These are phyloP conservation scores for Ustilago sp. DNA, from an alignment of 1,284 basidiomycete species.

Conservation along the genomic window DNA sequence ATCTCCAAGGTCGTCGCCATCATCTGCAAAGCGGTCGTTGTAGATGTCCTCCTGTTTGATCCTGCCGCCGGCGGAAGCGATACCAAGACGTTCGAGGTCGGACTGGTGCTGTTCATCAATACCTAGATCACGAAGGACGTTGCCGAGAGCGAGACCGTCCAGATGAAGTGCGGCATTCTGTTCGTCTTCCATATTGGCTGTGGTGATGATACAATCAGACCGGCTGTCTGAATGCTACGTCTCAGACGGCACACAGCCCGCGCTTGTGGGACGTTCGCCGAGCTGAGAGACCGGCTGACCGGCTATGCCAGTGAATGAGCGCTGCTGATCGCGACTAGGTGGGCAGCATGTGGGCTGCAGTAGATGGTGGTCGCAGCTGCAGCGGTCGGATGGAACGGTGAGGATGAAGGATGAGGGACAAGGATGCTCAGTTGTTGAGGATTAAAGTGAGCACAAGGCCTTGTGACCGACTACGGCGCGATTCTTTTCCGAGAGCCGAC, in stretches of 20 bases:
- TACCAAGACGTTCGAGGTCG: slow-evolving; percentile 53
- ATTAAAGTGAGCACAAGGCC: not conserved
- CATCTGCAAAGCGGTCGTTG: slow-evolving; percentile 65
- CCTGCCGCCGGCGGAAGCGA: slow-evolving; percentile 42
- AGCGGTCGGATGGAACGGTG: not conserved
- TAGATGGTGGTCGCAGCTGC: not conserved
- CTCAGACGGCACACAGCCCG: not conserved
- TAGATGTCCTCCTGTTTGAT: slow-evolving; percentile 67
- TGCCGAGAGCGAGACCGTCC: slow-evolving; percentile 66
- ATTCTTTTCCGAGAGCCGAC: not conserved
- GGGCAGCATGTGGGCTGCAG: slow-evolving; percentile 11
- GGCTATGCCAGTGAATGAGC: slow-evolving; percentile 25
- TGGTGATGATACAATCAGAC: not conserved
- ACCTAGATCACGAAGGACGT: slow-evolving; percentile 66
- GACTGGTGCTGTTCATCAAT: slow-evolving; percentile 55
- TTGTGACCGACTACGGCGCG: not conserved
- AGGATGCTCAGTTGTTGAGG: slow-evolving; percentile 4
- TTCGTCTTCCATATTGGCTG: slow-evolving; percentile 61
- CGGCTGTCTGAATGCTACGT: not conserved
- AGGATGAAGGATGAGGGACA: not conserved
- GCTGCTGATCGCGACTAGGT: slow-evolving; percentile 5
- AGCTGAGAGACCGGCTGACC: slow-evolving; percentile 12
- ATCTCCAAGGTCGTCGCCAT: slow-evolving; percentile 55
- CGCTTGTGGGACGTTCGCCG: not conserved
- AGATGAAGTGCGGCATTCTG: slow-evolving; percentile 64